A percentile compares a stretch with the other conserved stretches of the same genome.
These are phyloP conservation scores for Xylariaceae sp. DNA, from an alignment of 2,329 filamentous ascomycete genomes.

Conservation along the genomic window DNA sequence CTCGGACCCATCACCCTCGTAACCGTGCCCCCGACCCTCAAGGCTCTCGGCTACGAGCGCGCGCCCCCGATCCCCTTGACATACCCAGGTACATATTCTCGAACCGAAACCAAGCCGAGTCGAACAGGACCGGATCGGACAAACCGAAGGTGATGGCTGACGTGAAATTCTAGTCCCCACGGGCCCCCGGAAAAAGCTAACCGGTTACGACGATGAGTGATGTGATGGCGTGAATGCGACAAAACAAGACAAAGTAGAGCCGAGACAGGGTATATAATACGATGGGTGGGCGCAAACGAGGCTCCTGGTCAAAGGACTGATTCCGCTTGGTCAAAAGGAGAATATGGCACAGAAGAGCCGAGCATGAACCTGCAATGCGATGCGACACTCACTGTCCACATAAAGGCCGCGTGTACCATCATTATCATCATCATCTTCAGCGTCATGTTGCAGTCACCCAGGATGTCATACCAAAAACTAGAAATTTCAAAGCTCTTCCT, in stretches of 20 bases:
- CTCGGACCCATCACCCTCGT: slow-evolving; percentile 66
- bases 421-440: background rate
- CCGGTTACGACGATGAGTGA: slow-evolving; percentile 53
- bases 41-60: slow-evolving; percentile 66
- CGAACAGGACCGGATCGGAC: background rate
- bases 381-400: background rate
- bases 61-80: slow-evolving; percentile 73
- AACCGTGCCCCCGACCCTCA: slow-evolving; percentile 68
- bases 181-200: slow-evolving; percentile 54
- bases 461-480: slow-evolving; percentile 5
- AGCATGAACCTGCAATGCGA: background rate
- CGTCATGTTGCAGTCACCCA: slow-evolving; percentile 1
- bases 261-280: background rate
- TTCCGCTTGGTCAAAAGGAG: background rate
- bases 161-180: slow-evolving; percentile 44
- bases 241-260: background rate
- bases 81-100: slow-evolving; percentile 67
- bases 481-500: slow-evolving; percentile 11
- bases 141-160: slow-evolving; percentile 17
- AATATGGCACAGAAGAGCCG: background rate
- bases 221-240: background rate
- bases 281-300: background rate
- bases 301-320: background rate
- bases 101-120: background rate
- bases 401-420: slow-evolving; percentile 8